Base-by-base conservation (phyloP, 495 filamentous ascomycete species). In the Talaromyces wortmannii region DNA sequence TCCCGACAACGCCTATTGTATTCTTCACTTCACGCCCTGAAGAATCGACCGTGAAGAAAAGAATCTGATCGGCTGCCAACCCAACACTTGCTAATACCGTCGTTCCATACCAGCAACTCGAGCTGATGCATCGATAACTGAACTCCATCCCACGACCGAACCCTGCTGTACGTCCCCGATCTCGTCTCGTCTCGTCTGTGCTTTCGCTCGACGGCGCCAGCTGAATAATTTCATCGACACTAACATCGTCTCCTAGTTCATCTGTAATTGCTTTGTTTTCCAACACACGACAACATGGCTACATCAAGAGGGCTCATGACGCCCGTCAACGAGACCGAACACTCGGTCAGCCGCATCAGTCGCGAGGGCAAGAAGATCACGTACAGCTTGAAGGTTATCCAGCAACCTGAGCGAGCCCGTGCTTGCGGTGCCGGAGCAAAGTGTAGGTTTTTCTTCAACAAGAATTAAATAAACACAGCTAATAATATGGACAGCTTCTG, bases 351-450 rank as follows among this genome's bases (percentile, higher is more conserved):
- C 51, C 83, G 92, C 42, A 70, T 83, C 30, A 95, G 91, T 31
- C 87, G 83, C 57, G 85, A 91, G 57, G 91, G 90, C 51, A 86
- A 86, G 63, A 83, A 81, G 52, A 76, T 97, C 56, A 90, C 84
- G 54, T 98, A 98, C 65, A 78, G 80, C 60, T 67, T 96, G 71
- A 85, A 78, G 58, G 90, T 98, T 48, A 87, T 97, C 64, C 94
- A 98, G 70, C 91, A 97, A 64, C 94, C 94, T 1, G 86, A 95
- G 72, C 87, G 92, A 57, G 94, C 94, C n/a, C 80, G 94, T 78
- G 94, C 94, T 29, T 98, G 94, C 67, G 94, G 94, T 62, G 88
- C 90, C 36, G 94, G 94, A 45, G 91, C 92, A 17, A 97, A 97
- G 72, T 95, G 90, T 95, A 78, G 66, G 91, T 23, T 23, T 23